phyloP scores from a whole-genome alignment of 148 eudicot genomes.

The Polygonum aviculare region DNA sequence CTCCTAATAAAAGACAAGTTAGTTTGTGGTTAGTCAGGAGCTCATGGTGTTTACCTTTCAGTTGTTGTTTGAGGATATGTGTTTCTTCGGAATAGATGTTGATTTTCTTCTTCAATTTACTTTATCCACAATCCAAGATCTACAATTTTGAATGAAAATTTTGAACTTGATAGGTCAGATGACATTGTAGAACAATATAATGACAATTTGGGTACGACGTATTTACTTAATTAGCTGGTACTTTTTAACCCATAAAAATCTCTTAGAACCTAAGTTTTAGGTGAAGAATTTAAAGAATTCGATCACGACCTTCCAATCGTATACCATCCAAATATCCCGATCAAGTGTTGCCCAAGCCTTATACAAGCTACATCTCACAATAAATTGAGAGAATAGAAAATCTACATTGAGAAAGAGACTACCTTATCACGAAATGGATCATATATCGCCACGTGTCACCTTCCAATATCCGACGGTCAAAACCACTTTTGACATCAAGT shows the following conservation, averaged over 20 bases:
- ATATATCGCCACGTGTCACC: background rate
- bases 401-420: background rate
- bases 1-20: background rate
- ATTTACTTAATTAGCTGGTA: background rate
- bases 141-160: no score
- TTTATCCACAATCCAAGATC: background rate
- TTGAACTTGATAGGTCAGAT: no score
- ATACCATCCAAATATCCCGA: background rate
- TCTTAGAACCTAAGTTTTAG: no score
- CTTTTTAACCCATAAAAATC: no score
- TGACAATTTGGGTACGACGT: conserved; percentile 32
- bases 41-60: background rate
- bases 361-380: no score
- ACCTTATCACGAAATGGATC: background rate
- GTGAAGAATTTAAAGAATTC: background rate
- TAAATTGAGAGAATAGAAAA: background rate
- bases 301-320: background rate
- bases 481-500: background rate
- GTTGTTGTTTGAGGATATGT: background rate
- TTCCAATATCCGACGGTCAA: background rate
- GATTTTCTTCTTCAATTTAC: no score
- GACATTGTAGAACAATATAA: no score
- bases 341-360: background rate
- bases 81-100: background rate
- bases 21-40: background rate